Conservation (phyloP, 192 early-diverging fungal species). For the Backusella westeae region DNA sequence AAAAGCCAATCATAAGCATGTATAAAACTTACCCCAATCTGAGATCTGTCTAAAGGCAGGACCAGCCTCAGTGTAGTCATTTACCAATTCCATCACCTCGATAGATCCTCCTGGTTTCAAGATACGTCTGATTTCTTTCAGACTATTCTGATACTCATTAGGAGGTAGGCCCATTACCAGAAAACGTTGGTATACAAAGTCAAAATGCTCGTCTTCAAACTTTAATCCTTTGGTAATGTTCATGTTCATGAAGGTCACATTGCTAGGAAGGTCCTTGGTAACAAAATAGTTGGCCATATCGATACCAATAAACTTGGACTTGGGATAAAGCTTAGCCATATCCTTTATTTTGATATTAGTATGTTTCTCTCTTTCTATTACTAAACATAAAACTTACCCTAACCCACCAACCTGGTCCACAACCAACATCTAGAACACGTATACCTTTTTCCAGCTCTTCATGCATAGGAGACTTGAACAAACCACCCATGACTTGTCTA, state of each 20-base stretch:
- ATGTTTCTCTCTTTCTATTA: not conserved
- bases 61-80: conserved; percentile 17
- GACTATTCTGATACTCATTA: conserved; percentile 10
- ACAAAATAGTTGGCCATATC: conserved; percentile 34
- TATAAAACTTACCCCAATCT: conserved; percentile 24
- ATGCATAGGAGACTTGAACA: conserved; percentile 27
- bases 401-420: conserved; percentile 40
- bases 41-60: conserved; percentile 23
- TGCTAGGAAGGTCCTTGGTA: conserved; percentile 12
- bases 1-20: not conserved
- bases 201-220: conserved; percentile 31
- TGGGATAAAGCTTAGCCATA: conserved; percentile 34
- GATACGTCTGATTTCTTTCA: conserved; percentile 31
- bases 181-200: conserved; percentile 39
- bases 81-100: conserved; percentile 31
- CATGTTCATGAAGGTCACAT: conserved; percentile 18
- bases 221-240: conserved; percentile 26
- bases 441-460: conserved; percentile 26
- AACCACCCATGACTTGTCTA: conserved; percentile 17
- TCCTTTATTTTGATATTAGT: conserved; percentile 16
- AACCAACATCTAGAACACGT: conserved; percentile 34
- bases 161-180: conserved; percentile 33
- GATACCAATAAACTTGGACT: conserved; percentile 34
- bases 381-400: conserved; percentile 7
- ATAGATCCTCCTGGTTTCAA: conserved; percentile 30